Evolutionary conservation across 2,329 filamentous ascomycete species (phyloP), one percentile per base, ranked within the genome.

Genomic region (Botrytis pseudocinerea): DNA sequence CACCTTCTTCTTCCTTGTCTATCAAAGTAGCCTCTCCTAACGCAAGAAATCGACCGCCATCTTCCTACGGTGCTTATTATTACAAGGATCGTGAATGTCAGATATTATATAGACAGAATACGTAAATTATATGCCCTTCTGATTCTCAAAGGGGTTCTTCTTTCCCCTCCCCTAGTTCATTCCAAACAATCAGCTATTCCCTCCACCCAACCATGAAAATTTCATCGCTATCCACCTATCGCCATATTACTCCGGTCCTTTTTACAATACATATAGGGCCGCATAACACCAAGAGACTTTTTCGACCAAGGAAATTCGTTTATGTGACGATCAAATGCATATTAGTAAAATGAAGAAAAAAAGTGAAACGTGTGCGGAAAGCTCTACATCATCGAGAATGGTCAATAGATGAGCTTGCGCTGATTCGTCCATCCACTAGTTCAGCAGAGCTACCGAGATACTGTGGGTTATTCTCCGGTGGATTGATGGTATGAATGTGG

Each of bases 361-460:
- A 44, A 22, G 75, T 51, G 74, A 71, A 68, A 68, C 51, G 22
- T 68, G 14, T 42, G n/a, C 40, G 48, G 32, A 28, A 28, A 57
- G 48, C 48, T 14, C 42, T 40, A 18, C 6, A 57, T 68, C 65
- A 68, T 68, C 73, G 69, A 57, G 70, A 61, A n/a, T 76, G 48
- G 20, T 80, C 77, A 68, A 77, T 75, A 10, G 75, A 77, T 10
- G 76, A 77, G 35, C 74, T 73, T 6, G 76, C 40, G 20, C 76
- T 79, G 65, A 73, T 54, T 61, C 77, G 32, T 32, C 74, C 85
- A 69, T 87, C 84, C 3, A 91, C 84, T 25, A 91, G 82, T 79
- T 91, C 89, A 1, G 88, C 89, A 10, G 86, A 83, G 75, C 84
- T 86, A 32, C 86, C 87, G 2, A 89, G 79, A 38, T 88, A 82